Percentiles rank a stretch among this genome's conserved stretches.
These are phyloP conservation scores for Fusarium graminum DNA, from an alignment of 2,329 filamentous ascomycete genomes.

Conservation along the genomic window DNA sequence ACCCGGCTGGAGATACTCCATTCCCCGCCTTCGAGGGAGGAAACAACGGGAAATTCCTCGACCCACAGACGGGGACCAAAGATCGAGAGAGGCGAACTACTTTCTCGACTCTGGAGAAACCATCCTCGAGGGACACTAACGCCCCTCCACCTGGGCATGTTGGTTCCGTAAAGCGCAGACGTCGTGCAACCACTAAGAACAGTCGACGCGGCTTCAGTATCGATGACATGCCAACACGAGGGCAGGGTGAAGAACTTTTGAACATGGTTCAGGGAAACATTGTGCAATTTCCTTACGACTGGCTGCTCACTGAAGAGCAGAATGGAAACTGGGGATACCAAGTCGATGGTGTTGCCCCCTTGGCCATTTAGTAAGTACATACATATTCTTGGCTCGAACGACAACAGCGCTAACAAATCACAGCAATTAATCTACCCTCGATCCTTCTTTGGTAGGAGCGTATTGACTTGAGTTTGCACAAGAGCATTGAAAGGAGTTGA, in stretches of 20 bases:
- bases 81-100: conserved; percentile 66
- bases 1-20: conserved; percentile 58
- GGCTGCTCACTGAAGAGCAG: conserved; percentile 90
- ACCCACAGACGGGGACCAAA: conserved; percentile 54
- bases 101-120: conserved; percentile 67
- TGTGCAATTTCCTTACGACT: conserved; percentile 95
- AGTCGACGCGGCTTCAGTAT: conserved; percentile 73
- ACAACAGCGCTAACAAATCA: conserved; percentile 46
- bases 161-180: conserved; percentile 70
- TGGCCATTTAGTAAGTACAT: conserved; percentile 91
- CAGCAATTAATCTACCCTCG: conserved; percentile 51
- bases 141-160: conserved; percentile 51
- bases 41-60: conserved; percentile 51
- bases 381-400: background rate
- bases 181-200: conserved; percentile 77
- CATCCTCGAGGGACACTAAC: conserved; percentile 55
- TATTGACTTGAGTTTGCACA: conserved; percentile 26
- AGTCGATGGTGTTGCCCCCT: conserved; percentile 92
- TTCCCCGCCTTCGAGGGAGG: conserved; percentile 63
- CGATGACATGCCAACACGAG: conserved; percentile 81
- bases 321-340: conserved; percentile 98
- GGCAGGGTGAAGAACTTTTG: conserved; percentile 85
- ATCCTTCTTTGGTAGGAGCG: conserved; percentile 6
- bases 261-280: conserved; percentile 87
- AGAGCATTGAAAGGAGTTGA: conserved; percentile 48